phyloP scores from a whole-genome alignment of 2,329 filamentous ascomycete species.

The Botrytis cinerea region DNA sequence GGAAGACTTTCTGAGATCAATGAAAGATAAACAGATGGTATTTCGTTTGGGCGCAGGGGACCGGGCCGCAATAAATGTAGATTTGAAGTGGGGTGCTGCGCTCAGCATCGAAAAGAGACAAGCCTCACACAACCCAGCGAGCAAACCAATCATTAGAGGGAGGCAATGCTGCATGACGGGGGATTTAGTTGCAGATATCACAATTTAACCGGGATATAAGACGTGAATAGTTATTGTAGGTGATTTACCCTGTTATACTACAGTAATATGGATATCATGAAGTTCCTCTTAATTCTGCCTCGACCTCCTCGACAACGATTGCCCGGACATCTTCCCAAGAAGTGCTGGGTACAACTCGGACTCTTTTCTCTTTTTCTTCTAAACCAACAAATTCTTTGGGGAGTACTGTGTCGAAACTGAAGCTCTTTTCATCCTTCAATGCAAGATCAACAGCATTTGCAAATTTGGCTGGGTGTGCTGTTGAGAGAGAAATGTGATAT shows the following conservation, averaged over 20 bases:
- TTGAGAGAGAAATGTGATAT: conserved; percentile 80
- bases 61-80: background rate
- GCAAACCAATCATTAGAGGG: background rate
- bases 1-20: background rate
- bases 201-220: background rate
- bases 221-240: background rate
- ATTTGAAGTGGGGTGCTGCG: background rate
- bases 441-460: conserved; percentile 80
- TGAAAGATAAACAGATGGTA: background rate
- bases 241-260: background rate
- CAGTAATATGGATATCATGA: conserved; percentile 27
- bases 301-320: conserved; percentile 74
- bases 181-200: background rate
- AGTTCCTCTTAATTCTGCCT: conserved; percentile 54
- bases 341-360: conserved; percentile 62
- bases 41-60: background rate
- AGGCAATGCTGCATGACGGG: background rate
- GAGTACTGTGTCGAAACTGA: conserved; percentile 76
- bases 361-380: conserved; percentile 71
- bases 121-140: background rate
- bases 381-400: conserved; percentile 81
- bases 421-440: conserved; percentile 68
- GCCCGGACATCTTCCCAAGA: conserved; percentile 72
- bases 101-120: background rate
- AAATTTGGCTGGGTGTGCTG: conserved; percentile 96